A percentile compares a stretch with the other conserved stretches of the same genome.
Conservation (phyloP, 495 filamentous ascomycete species). For the Umbilicaria muhlenbergii region DNA sequence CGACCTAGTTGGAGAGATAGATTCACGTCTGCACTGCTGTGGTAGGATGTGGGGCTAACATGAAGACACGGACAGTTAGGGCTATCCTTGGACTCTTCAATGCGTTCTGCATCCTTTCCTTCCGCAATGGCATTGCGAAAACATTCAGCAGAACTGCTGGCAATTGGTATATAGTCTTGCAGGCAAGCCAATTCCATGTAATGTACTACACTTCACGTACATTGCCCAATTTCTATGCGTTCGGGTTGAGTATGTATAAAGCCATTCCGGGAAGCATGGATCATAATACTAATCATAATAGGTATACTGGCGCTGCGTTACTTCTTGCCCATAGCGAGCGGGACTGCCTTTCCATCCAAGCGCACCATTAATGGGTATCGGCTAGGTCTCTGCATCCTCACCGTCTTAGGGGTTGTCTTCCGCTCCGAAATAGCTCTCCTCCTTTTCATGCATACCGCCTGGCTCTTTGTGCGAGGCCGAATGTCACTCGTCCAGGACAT, state of each 20-base stretch:
- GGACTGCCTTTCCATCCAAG: conserved; percentile 14
- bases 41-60: conserved; percentile 5
- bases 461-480: conserved; percentile 38
- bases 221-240: conserved; percentile 93
- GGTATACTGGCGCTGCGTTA: conserved; percentile 56
- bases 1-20: too few species aligned
- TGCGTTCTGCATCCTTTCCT: conserved; percentile 46
- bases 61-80: conserved; percentile 35
- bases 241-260: conserved; percentile 50
- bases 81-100: conserved; percentile 68
- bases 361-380: too few species aligned
- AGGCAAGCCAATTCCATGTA: conserved; percentile 80
- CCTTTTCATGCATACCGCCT: conserved; percentile 38
- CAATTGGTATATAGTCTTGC: conserved; percentile 71
- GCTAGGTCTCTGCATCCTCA: conserved; percentile 47
- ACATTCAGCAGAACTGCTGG: conserved; percentile 56
- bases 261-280: neutral
- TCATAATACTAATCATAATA: conserved; percentile 11
- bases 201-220: conserved; percentile 88
- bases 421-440: conserved; percentile 81
- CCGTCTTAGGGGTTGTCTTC: conserved; percentile 72
- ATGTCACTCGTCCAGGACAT: conserved; percentile 40
- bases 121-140: conserved; percentile 43
- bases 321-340: conserved; percentile 41
- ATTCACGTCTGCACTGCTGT: conserved; percentile 10